Evolutionary conservation across 352 stramenopile genomes (phyloP).

Genomic region (Phytophthora cryptogea): DNA sequence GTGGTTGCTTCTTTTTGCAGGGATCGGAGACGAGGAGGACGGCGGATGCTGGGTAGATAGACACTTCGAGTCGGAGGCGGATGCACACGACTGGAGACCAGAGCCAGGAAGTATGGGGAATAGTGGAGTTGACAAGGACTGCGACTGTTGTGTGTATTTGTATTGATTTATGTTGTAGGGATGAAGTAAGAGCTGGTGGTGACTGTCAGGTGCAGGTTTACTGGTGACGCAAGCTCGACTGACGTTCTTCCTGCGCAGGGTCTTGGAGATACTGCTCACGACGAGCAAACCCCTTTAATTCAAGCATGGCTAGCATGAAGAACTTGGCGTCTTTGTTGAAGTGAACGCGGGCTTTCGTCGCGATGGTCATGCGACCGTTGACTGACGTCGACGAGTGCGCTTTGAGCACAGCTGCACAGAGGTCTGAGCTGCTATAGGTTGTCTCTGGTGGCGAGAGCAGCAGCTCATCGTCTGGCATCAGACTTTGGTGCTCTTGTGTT

Average conservation of each 20-base stretch:
- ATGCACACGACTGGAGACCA: neutral
- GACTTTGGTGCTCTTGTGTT: neutral
- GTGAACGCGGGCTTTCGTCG: slow-evolving; percentile 27
- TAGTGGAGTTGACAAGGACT: slow-evolving; percentile 20
- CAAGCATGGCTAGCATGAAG: slow-evolving; percentile 44
- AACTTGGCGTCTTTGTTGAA: slow-evolving; percentile 56
- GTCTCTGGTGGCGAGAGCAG: slow-evolving; percentile 4
- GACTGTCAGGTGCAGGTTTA: neutral
- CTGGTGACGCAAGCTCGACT: slow-evolving; percentile 9
- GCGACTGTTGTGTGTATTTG: neutral
- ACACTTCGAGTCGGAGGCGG: slow-evolving; percentile 1
- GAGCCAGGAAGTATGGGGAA: slow-evolving; percentile 13
- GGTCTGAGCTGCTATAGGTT: slow-evolving; percentile 11
- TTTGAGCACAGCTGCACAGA: slow-evolving; percentile 23
- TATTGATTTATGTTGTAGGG: neutral
- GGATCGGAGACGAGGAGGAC: slow-evolving; percentile 3
- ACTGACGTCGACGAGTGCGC: slow-evolving; percentile 15
- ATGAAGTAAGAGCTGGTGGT: neutral
- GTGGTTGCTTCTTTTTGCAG: neutral
- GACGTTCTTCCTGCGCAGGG: neutral
- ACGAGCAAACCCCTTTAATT: slow-evolving; percentile 28
- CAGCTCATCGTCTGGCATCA: slow-evolving; percentile 7
- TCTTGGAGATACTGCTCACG: slow-evolving; percentile 17
- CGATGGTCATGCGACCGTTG: slow-evolving; percentile 25
- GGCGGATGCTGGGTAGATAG: slow-evolving; percentile 20